Conservation (phyloP, 192 early-diverging fungal species). For the Obelidium mucronatum region DNA sequence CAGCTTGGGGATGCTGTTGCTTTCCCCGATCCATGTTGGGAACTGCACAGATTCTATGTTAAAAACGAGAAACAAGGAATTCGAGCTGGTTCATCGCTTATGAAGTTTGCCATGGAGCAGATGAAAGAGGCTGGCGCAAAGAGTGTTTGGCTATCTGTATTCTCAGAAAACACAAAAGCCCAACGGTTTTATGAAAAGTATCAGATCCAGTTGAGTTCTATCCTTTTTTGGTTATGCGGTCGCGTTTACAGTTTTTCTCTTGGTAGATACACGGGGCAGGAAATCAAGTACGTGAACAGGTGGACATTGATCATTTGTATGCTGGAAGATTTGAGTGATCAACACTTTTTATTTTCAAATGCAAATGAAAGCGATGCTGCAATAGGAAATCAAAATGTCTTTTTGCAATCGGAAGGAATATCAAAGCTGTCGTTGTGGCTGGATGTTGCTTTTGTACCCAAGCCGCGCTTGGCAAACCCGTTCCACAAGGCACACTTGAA, state of each 20-base stretch:
- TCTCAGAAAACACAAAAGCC: neutral
- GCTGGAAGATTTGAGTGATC: no score
- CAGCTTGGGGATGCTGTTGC: neutral
- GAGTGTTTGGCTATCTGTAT: neutral
- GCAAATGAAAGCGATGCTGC: no score
- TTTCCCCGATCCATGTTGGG: neutral
- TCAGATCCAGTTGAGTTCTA: neutral
- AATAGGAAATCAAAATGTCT: no score
- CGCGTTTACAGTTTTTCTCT: neutral
- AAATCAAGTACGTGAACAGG: neutral
- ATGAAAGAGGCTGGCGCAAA: neutral
- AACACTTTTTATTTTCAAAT: no score
- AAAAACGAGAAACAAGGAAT: neutral
- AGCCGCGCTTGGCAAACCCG: conserved; percentile 56
- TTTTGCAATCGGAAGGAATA: conserved; percentile 21
- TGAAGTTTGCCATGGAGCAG: neutral
- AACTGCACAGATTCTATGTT: neutral
- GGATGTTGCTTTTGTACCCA: conserved; percentile 41
- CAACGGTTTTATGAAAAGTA: conserved; percentile 14
- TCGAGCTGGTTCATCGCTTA: neutral
- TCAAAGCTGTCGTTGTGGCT: conserved; percentile 32
- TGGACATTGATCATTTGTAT: neutral
- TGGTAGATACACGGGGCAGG: neutral
- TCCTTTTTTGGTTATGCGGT: neutral
- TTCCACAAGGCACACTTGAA: conserved; percentile 51